Percentiles rank a stretch among this genome's conserved stretches.
Evolutionary conservation across 148 eudicot genomes (phyloP).

Genomic region (Mesembryanthemum crystallinum): DNA sequence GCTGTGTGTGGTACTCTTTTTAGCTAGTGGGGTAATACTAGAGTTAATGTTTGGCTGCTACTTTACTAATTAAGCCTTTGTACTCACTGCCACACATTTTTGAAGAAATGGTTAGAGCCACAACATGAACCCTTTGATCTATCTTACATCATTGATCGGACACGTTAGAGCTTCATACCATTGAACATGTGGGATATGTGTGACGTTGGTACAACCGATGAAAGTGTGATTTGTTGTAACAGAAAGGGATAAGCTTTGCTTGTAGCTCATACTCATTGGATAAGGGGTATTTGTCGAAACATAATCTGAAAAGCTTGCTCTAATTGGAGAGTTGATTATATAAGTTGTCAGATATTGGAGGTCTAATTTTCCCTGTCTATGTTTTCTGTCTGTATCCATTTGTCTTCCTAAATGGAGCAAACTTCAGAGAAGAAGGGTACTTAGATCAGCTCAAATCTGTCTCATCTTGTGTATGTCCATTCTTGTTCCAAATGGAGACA

Average conservation of each 20-base stretch:
- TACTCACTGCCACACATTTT: not conserved
- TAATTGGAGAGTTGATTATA: not conserved
- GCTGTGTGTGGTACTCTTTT: too few relatives aligned
- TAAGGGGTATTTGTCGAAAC: not conserved
- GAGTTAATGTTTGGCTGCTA: not conserved
- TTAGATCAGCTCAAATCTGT: too few relatives aligned
- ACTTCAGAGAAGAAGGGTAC: too few relatives aligned
- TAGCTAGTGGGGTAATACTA: too few relatives aligned
- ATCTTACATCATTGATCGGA: not conserved
- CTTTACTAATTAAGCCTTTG: not conserved
- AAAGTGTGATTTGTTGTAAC: not conserved
- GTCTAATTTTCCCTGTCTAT: not conserved
- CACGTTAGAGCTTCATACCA: too few relatives aligned
- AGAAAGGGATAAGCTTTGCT: not conserved
- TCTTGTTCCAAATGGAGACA: too few relatives aligned
- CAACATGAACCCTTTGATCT: not conserved
- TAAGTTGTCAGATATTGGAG: too few relatives aligned
- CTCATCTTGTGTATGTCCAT: too few relatives aligned
- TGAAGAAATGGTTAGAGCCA: not conserved
- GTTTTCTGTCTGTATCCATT: not conserved
- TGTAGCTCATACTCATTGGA: not conserved
- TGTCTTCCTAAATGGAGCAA: not conserved
- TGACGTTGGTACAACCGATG: not conserved
- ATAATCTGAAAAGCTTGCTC: not conserved
- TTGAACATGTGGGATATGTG: not conserved